A percentile compares a stretch with the other conserved stretches of the same genome.
phyloP scores from a whole-genome alignment of 169 alveolate genomes.

The Babesia gibsoni region DNA sequence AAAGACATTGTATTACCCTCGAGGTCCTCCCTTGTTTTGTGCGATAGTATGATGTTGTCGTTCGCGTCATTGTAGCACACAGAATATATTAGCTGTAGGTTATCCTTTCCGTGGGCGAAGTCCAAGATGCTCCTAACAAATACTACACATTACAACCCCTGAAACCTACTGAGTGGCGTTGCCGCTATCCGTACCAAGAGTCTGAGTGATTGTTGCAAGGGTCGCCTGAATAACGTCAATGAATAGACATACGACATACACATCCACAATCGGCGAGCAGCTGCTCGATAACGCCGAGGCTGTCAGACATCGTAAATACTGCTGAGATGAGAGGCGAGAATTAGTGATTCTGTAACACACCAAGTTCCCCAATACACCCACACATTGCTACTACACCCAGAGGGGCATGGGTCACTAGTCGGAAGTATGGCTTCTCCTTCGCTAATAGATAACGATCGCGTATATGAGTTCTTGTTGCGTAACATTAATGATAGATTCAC shows the following conservation, averaged over 20 bases:
- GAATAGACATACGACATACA: slow-evolving; percentile 19
- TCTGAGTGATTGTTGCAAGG: slow-evolving; percentile 10
- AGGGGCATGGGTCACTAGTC: no score
- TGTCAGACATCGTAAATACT: background rate
- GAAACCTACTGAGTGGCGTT: slow-evolving; percentile 33
- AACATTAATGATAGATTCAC: slow-evolving; percentile 48
- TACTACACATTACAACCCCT: background rate
- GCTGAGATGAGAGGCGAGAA: no score
- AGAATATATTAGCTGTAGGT: slow-evolving; percentile 8
- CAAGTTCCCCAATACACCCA: no score
- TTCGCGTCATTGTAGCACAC: slow-evolving; percentile 40
- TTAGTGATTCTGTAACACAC: no score
- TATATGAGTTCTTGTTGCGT: slow-evolving; percentile 45
- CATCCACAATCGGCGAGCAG: slow-evolving; percentile 35
- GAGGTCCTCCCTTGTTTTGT: slow-evolving; percentile 10
- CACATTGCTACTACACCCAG: no score
- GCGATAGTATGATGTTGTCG: slow-evolving; percentile 9
- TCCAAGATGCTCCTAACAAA: background rate
- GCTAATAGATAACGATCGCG: slow-evolving; percentile 29
- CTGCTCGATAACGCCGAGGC: background rate
- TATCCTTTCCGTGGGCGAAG: slow-evolving; percentile 24
- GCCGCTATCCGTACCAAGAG: slow-evolving; percentile 10
- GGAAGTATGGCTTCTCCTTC: background rate
- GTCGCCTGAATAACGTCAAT: slow-evolving; percentile 28
- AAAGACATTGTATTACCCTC: slow-evolving; percentile 9